Evolutionary conservation across 2,329 filamentous ascomycete species (phyloP), one percentile per base, ranked within the genome.

Genomic region (Emericellopsis cladophorae): DNA sequence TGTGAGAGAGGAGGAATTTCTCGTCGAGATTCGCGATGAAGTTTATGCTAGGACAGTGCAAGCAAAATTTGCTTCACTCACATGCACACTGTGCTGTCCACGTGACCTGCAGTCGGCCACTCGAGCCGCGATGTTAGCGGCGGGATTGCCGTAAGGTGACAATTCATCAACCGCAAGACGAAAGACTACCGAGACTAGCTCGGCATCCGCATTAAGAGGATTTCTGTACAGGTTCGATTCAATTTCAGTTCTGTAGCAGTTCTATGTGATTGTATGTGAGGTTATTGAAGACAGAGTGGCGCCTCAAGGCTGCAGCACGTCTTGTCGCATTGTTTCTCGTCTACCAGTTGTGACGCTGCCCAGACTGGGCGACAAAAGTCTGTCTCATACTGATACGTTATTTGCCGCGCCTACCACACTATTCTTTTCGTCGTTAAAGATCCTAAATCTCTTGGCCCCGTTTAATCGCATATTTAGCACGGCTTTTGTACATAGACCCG

Each of bases 11-110:
- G 39, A 31, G 31, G 39, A 37, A 39, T 46, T 42, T 46, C 39
- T 48, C 36, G 32, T 26, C 39, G 40, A 41, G 40, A 40, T 39
- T 44, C 40, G 35, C 16, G 40, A 44, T n/a, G 42, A 37, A 40
- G 31, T 22, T 40, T 41, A 32, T 47, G 39, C 42, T 7, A 31
- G 29, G 24, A 41, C 26, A 39, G 31, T 43, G 38, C 26, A 10
- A 14, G 29, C 21, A 42, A 43, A 46, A 42, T 45, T 44, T 47
- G 32, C 32, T 21, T 8, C 5, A 40, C 37, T 32, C 8, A 26
- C 16, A 16, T 32, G 11, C 31, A 34, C 42, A 44, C 42, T 39
- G 42, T 44, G n/a, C 16, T 31, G 14, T 14, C 22, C 26, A 35
- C 23, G 21, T 44, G 39, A 41, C 42, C 34, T 44, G 39, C 37